phyloP scores from a whole-genome alignment of 1,284 basidiomycete genomes.

The Termitomyces sp. region DNA sequence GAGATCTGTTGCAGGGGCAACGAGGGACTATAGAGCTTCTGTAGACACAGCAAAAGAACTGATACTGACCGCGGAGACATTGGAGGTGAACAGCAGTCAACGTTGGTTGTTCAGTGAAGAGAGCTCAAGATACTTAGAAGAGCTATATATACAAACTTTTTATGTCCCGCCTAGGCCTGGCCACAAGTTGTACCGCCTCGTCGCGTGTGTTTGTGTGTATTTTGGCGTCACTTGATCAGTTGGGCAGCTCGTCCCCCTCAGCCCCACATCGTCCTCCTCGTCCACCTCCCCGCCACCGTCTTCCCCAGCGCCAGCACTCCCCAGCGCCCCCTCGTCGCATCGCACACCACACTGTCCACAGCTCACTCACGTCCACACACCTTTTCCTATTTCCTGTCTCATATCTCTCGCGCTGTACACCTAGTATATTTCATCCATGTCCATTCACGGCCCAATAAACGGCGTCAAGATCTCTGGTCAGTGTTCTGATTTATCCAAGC shows the following conservation, averaged over 20 bases:
- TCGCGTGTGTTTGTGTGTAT: slow-evolving; percentile 20
- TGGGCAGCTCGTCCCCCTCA: slow-evolving; percentile 18
- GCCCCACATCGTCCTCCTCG: slow-evolving; percentile 10
- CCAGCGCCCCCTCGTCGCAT: slow-evolving; percentile 10
- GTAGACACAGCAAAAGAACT: neutral
- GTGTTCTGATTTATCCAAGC: slow-evolving; percentile 30
- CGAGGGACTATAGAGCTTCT: neutral
- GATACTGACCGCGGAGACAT: neutral
- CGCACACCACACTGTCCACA: slow-evolving; percentile 10
- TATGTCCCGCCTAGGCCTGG: neutral
- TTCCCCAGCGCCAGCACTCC: slow-evolving; percentile 3
- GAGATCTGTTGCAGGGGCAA: slow-evolving; percentile 1
- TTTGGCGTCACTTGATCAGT: slow-evolving; percentile 27
- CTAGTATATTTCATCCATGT: slow-evolving; percentile 40
- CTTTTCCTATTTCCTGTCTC: slow-evolving; percentile 14
- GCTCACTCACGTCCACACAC: slow-evolving; percentile 12
- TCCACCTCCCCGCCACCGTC: neutral
- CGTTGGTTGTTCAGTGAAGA: too few relatives aligned
- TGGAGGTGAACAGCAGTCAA: neutral
- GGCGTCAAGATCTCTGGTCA: slow-evolving; percentile 86
- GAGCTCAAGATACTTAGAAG: too few relatives aligned
- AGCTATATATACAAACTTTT: neutral
- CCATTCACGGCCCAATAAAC: slow-evolving; percentile 80
- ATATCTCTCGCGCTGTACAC: slow-evolving; percentile 16
- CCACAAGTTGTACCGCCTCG: neutral